A percentile compares a stretch with the other conserved stretches of the same genome.
Evolutionary conservation across 805 yeast species (phyloP).

Genomic region (Maudiozyma barnettii): DNA sequence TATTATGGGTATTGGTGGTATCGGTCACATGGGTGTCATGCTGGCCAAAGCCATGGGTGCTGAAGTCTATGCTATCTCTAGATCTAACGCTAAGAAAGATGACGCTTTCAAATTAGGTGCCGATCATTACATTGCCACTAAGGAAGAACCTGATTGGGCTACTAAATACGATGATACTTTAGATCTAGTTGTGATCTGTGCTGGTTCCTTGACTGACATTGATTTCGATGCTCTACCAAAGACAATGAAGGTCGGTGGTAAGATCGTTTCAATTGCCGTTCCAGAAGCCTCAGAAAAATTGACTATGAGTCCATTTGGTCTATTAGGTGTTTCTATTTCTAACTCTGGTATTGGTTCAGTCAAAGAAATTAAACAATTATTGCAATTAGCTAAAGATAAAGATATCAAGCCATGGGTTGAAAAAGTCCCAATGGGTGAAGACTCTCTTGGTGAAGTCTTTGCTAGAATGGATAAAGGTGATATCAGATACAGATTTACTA

Average conservation of each 20-base stretch:
- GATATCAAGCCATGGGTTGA: slow-evolving; percentile 44
- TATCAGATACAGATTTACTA: slow-evolving; percentile 45
- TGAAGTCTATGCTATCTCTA: slow-evolving; percentile 47
- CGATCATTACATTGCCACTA: slow-evolving; percentile 44
- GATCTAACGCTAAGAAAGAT: slow-evolving; percentile 39
- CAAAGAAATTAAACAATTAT: slow-evolving; percentile 38
- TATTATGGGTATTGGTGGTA: slow-evolving; percentile 48
- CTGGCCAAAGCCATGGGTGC: slow-evolving; percentile 55
- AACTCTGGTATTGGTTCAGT: slow-evolving; percentile 37
- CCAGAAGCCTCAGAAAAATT: slow-evolving; percentile 13
- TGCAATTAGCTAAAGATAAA: slow-evolving; percentile 39
- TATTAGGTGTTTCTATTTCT: slow-evolving; percentile 20
- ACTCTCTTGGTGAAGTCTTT: slow-evolving; percentile 36
- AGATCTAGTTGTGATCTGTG: slow-evolving; percentile 43
- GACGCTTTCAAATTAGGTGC: slow-evolving; percentile 46
- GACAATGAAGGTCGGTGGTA: slow-evolving; percentile 28
- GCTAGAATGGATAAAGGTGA: slow-evolving; percentile 41
- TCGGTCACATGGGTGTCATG: slow-evolving; percentile 47
- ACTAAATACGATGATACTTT: slow-evolving; percentile 27
- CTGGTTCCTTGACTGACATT: slow-evolving; percentile 34
- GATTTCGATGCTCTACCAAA: slow-evolving; percentile 29
- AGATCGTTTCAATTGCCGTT: slow-evolving; percentile 26
- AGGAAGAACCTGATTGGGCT: slow-evolving; percentile 38
- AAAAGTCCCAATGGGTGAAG: slow-evolving; percentile 38
- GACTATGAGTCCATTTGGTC: slow-evolving; percentile 10